Base-by-base conservation (phyloP, 1,139 yeast species). In the Fermentozyma sake region DNA sequence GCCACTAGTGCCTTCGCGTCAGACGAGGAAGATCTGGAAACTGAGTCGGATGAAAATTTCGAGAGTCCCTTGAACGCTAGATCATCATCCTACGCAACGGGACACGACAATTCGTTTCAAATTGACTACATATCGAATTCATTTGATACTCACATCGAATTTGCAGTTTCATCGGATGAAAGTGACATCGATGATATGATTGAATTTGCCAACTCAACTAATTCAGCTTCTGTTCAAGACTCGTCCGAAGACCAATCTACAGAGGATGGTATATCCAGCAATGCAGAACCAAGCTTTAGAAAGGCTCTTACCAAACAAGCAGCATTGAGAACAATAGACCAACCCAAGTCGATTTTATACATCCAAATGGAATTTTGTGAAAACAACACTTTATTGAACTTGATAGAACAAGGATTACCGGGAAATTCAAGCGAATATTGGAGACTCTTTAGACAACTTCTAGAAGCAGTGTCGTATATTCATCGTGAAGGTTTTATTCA, bases 321-420 rank as follows among this genome's bases (percentile, higher is more conserved):
- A n/a, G n/a, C n/a, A n/a, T n/a, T n/a, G n/a, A 16, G 19, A 16
- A 18, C 18, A 14, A 12, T 12, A 11, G 22, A 20, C 7, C 46
- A 49, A 25, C 59, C 61, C 3, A 44, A 76, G 74, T 58, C 89
- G 71, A 23, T 64, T 69, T 37, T 93, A 64, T 67, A 64, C 48
- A 91, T 93, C 38, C 98, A 93, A 49, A 93, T 93, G 99, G 98
- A 93, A 52, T 93, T 91, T 49, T 93, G 98, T 58, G 98, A 93
- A 45, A 91, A 91, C 46, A 85, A 85, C 35, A 91, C 98, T 0
- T 58, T 93, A 20, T 72, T 75, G 27, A 95, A 91, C 52, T 61
- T 91, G 37, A 91, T 93, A 22, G 75, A 74, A 25, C 93, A 82
- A 38, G 89, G 87, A 0, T 62, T 89, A n/a, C 83, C 80, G 5